Evolutionary conservation across 2,329 filamentous ascomycete species (phyloP).

Genomic region (Ophiosphaerella herpotricha): DNA sequence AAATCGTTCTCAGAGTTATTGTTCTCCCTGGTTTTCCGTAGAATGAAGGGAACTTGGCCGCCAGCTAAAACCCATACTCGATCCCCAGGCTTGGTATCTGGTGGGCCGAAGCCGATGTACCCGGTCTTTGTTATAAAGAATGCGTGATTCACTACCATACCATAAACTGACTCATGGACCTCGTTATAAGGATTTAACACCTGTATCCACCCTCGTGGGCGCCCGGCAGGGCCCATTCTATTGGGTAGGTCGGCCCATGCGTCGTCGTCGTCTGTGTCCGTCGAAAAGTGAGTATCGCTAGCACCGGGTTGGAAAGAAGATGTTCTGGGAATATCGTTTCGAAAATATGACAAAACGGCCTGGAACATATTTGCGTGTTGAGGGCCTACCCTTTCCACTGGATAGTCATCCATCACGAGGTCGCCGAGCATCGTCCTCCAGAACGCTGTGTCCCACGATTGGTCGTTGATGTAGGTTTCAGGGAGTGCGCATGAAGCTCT

Average conservation of each 20-base stretch:
- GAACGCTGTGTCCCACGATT: slow-evolving; percentile 9
- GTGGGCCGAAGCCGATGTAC: slow-evolving; percentile 19
- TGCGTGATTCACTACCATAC: slow-evolving; percentile 7
- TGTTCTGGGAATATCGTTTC: no score
- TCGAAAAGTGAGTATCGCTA: not conserved
- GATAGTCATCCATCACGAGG: slow-evolving; percentile 15
- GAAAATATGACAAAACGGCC: not conserved
- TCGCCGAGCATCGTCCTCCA: slow-evolving; percentile 15
- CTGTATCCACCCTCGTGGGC: no score
- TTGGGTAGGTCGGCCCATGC: no score
- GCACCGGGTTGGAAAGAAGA: no score
- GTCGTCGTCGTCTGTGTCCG: no score
- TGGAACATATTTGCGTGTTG: not conserved
- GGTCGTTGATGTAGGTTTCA: not conserved
- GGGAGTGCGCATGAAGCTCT: not conserved
- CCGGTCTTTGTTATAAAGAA: slow-evolving; percentile 22
- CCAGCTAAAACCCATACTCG: slow-evolving; percentile 19
- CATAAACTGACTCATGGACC: slow-evolving; percentile 2
- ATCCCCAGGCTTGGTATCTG: slow-evolving; percentile 14
- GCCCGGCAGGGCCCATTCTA: no score
- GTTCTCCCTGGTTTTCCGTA: not conserved
- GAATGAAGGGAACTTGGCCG: slow-evolving; percentile 19
- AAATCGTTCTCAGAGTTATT: not conserved
- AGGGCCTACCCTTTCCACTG: slow-evolving; percentile 4
- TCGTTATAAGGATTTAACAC: not conserved